These are phyloP conservation scores for Silene noctiflora DNA, from an alignment of 179 eudicot species.

Conservation along the genomic window DNA sequence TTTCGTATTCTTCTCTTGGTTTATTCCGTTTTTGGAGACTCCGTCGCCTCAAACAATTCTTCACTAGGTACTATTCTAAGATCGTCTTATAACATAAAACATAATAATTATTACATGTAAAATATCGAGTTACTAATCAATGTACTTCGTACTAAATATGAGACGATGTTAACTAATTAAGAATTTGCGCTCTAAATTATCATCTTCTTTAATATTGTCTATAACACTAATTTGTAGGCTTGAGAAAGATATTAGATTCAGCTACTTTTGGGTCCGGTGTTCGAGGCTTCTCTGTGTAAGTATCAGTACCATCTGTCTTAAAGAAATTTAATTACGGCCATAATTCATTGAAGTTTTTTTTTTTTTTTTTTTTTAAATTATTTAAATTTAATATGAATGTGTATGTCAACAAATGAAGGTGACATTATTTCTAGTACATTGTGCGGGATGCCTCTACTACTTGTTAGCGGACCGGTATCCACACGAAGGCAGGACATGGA, in stretches of 20 bases:
- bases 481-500: slow-evolving; percentile 70
- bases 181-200: background rate
- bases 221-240: slow-evolving; percentile 17
- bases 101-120: too few species aligned
- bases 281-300: slow-evolving; percentile 74
- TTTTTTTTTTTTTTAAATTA: too few species aligned
- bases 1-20: slow-evolving; percentile 53
- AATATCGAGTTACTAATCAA: too few species aligned
- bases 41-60: slow-evolving; percentile 64
- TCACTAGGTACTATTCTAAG: slow-evolving; percentile 88
- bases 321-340: too few species aligned
- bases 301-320: background rate
- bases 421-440: slow-evolving; percentile 66
- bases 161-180: too few species aligned
- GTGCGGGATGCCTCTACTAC: slow-evolving; percentile 73
- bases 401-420: slow-evolving; percentile 37
- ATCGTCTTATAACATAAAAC: too few species aligned
- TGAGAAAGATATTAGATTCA: slow-evolving; percentile 49
- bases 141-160: too few species aligned
- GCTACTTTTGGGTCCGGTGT: slow-evolving; percentile 78
- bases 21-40: slow-evolving; percentile 77
- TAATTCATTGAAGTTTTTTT: too few species aligned
- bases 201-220: background rate
- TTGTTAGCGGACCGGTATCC: slow-evolving; percentile 70
- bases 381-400: too few species aligned